Conservation (phyloP, 768 basidiomycete species). For the Lactarius psammicola region DNA sequence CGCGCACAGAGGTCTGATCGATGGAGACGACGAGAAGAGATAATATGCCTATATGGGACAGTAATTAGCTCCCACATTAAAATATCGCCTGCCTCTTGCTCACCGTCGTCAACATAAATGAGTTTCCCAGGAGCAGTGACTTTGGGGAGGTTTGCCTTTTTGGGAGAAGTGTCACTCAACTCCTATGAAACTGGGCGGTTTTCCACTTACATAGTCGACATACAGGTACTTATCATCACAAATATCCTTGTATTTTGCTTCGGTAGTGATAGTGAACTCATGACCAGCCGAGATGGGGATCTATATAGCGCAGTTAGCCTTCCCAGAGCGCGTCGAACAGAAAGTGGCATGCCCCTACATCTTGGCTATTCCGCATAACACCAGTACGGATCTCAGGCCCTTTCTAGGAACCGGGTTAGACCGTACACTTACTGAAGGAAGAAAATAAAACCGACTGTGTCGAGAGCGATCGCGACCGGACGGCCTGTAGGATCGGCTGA, state of each 20-base stretch:
- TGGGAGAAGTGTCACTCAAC: conserved; percentile 6
- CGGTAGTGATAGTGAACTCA: conserved; percentile 88
- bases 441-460: conserved; percentile 66
- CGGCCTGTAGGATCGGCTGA: conserved; percentile 73
- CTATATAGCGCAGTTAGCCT: conserved; percentile 40
- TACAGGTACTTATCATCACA: conserved; percentile 85
- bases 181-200: conserved; percentile 1
- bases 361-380: conserved; percentile 78
- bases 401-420: conserved; percentile 57
- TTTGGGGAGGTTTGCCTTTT: conserved; percentile 84
- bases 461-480: conserved; percentile 95
- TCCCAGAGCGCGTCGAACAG: conserved; percentile 19
- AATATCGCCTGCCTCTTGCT: conserved; percentile 23
- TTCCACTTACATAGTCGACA: conserved; percentile 83
- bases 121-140: conserved; percentile 97
- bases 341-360: conserved; percentile 54
- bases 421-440: neutral
- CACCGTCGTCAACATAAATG: conserved; percentile 96
- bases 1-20: conserved; percentile 76
- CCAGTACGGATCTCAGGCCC: conserved; percentile 99
- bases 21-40: conserved; percentile 90
- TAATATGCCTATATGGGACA: conserved; percentile 59
- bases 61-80: conserved; percentile 8
- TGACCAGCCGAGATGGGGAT: conserved; percentile 86
- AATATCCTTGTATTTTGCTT: conserved; percentile 70